Conservation (phyloP, 2,329 filamentous ascomycete genomes). For the Paraphaeosphaeria minitans region DNA sequence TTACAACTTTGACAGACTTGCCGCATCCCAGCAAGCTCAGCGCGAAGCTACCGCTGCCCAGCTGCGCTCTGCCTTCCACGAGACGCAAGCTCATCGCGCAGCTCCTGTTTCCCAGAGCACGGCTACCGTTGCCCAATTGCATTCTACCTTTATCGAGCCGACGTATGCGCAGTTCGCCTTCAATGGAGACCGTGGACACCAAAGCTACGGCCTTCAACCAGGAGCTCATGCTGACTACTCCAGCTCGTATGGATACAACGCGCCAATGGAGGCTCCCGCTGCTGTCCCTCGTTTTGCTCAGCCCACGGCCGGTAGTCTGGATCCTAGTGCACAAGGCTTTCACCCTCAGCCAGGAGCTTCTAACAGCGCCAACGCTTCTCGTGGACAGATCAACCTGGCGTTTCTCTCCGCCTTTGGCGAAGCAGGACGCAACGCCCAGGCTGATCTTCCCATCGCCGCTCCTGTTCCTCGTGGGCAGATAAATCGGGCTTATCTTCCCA, state of each 20-base stretch:
- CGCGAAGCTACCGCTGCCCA: slow-evolving; percentile 3
- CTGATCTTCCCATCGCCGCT: not conserved
- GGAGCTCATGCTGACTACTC: not conserved
- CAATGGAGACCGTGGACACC: not conserved
- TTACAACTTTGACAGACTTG: slow-evolving; percentile 5
- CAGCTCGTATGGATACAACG: not conserved
- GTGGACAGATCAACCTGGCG: not conserved
- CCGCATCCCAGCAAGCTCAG: slow-evolving; percentile 1
- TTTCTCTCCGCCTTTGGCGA: not conserved
- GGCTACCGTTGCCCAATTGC: slow-evolving; percentile 1
- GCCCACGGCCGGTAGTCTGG: not conserved
- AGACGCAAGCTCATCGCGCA: too few species aligned
- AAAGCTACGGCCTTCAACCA: not conserved
- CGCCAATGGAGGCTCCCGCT: not conserved
- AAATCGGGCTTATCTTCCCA: not conserved
- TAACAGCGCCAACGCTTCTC: not conserved
- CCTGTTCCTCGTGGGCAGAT: not conserved
- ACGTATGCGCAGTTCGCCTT: not conserved
- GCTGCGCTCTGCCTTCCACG: not conserved
- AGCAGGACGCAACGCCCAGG: not conserved
- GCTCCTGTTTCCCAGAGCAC: too few species aligned
- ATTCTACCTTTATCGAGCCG: not conserved
- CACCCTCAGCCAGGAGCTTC: not conserved
- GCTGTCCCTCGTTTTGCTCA: not conserved
- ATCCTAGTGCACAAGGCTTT: not conserved